Evolutionary conservation across 768 basidiomycete species (phyloP).

Genomic region (Tricholoma bakamatsutake): DNA sequence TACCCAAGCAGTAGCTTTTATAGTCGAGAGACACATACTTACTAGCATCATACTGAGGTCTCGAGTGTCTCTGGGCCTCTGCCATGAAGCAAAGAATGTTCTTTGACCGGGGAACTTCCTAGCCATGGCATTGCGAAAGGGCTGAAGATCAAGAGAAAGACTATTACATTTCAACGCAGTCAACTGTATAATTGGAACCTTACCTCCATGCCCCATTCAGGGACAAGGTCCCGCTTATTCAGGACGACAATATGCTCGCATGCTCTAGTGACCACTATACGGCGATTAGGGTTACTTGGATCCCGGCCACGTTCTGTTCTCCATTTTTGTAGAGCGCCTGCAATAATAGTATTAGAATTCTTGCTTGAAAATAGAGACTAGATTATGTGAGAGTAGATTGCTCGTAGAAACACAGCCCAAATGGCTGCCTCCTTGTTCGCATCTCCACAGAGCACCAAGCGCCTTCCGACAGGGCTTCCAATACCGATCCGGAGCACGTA

Average conservation of each 20-base stretch:
- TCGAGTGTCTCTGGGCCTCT: conserved; percentile 58
- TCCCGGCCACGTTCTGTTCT: conserved; percentile 60
- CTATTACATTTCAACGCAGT: conserved; percentile 8
- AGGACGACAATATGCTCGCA: conserved; percentile 89
- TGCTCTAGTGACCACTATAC: conserved; percentile 34
- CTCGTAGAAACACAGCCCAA: neutral
- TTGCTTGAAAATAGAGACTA: neutral
- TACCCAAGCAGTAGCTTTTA: conserved; percentile 1
- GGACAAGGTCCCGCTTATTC: conserved; percentile 90
- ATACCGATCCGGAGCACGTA: conserved; percentile 19
- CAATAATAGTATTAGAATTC: conserved; percentile 7
- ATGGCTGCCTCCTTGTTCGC: neutral
- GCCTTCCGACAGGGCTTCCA: conserved; percentile 1
- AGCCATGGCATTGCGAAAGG: conserved; percentile 69
- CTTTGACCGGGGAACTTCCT: conserved; percentile 65
- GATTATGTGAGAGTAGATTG: neutral
- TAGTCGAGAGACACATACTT: conserved; percentile 42
- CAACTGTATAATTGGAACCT: conserved; percentile 15
- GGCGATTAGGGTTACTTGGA: conserved; percentile 33
- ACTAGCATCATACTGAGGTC: conserved; percentile 61
- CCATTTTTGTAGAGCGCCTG: conserved; percentile 67
- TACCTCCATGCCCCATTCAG: conserved; percentile 85
- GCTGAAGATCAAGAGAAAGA: conserved; percentile 33
- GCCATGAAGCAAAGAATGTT: conserved; percentile 68
- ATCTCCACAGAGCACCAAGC: neutral